phyloP scores from a whole-genome alignment of 2,329 filamentous ascomycete species.

The Xylariaceae sp. region DNA sequence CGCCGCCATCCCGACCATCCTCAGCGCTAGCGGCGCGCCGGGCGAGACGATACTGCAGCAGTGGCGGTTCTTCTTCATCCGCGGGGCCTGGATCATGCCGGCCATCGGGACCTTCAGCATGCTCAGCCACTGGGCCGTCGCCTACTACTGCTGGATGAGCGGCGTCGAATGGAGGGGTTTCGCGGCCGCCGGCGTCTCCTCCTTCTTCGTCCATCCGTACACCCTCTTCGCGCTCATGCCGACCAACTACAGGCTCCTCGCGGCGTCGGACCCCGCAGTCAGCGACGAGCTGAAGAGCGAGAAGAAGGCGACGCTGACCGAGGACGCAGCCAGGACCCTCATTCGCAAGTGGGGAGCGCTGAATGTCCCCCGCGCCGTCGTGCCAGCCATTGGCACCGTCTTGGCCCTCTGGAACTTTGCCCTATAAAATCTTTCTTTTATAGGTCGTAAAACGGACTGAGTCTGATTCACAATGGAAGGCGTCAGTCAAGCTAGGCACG shows the following conservation, averaged over 20 bases:
- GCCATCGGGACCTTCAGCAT: constrained; percentile 13
- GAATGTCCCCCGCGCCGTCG: constrained; percentile 22
- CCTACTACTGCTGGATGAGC: constrained; percentile 15
- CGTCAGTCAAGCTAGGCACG: no score
- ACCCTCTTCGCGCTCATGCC: constrained; percentile 19
- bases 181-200: constrained; percentile 19
- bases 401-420: constrained; percentile 27
- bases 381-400: constrained; percentile 27
- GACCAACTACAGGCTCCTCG: constrained; percentile 15
- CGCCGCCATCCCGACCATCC: no score
- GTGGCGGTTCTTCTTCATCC: constrained; percentile 19
- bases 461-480: no score
- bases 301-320: constrained; percentile 22
- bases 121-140: constrained; percentile 18
- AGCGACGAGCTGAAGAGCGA: no score
- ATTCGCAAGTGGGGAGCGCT: constrained; percentile 25
- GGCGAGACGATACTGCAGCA: no score
- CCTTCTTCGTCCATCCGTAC: constrained; percentile 20
- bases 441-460: no score
- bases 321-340: constrained; percentile 22
- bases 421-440: no score
- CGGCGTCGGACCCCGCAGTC: constrained; percentile 13
- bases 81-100: constrained; percentile 17
- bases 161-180: constrained; percentile 23
- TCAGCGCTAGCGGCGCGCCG: no score